Base-by-base conservation (phyloP, 2,329 filamentous ascomycete species). In the Dactylellina sp. region DNA sequence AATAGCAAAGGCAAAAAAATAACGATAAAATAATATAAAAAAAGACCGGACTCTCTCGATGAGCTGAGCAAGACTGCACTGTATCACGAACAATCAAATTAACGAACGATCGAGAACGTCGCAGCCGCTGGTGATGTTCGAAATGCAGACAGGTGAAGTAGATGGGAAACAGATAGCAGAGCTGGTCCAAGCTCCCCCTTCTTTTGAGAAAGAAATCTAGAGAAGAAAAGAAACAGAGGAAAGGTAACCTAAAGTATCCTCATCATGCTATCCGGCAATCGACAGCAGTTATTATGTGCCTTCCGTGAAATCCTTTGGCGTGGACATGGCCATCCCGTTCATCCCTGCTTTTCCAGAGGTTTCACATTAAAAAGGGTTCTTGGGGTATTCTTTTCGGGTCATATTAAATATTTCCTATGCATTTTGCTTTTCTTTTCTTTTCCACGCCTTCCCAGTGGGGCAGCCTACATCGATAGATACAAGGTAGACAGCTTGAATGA, bases 301-400 rank as follows among this genome's bases (percentile, higher is more conserved):
- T 53, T 59, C 25, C 49, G 20, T 53, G 60, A 32, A 70, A 57
- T 64, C 66, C 66, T 71, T 59, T 71, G 66, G 66, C 52, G 59
- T 71, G 47, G 55, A 52, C 56, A 24, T 71, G 55, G 46, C 42
- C 56, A 24, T 53, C 44, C 53, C 55, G 55, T 42, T 14, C 46
- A 46, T 59, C 68, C 68, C 56, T 71, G 65, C 52, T 63, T 47
- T 18, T 49, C 40, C 16, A 71, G 20, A 64, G 47, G 68, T 72
- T 72, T 72, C 68, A 72, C 68, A 72, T 65, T 47, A 46, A 63
- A 53, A 50, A 60, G 63, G 46, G 62, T 52, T 59, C 61, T 49
- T 46, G 24, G 18, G 3, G n/a, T 42, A 22, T 16, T 57, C 20
- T 57, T 42, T 46, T 47, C 44, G 35, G 62, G 44, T 44, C 37